Percentiles rank a stretch among this genome's conserved stretches.
phyloP scores from a whole-genome alignment of 1,284 basidiomycete species.

The Ustilago sp. region DNA sequence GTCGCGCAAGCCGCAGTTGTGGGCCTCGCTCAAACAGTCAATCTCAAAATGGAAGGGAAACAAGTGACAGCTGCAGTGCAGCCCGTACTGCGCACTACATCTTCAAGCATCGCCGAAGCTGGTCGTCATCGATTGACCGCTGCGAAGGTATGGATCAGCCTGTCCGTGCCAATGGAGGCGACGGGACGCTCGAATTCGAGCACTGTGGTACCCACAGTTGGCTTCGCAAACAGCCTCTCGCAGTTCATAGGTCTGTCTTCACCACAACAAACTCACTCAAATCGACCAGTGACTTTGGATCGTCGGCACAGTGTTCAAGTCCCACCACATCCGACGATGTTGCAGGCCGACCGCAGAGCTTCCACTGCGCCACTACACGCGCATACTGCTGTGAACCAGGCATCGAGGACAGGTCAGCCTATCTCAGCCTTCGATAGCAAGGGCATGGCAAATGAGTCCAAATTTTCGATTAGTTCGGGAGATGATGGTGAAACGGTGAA shows the following conservation, averaged over 20 bases:
- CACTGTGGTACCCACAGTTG: not conserved
- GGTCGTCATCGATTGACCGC: constrained; percentile 2
- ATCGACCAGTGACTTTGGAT: not conserved
- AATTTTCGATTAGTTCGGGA: not conserved
- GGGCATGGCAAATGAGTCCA: not conserved
- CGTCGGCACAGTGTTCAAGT: constrained; percentile 6
- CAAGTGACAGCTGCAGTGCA: constrained; percentile 21
- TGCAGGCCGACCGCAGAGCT: constrained; percentile 2
- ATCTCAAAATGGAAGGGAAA: constrained; percentile 4
- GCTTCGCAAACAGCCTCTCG: constrained; percentile 3
- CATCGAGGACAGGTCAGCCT: not conserved
- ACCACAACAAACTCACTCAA: not conserved
- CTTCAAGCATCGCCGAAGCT: not conserved
- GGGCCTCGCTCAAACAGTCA: constrained; percentile 23
- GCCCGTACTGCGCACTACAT: constrained; percentile 16
- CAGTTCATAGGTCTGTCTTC: not conserved
- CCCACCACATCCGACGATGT: not conserved
- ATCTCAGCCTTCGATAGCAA: not conserved
- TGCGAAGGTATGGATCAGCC: constrained; percentile 31
- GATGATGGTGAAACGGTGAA: not conserved
- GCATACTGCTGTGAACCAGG: not conserved
- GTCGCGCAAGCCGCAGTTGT: constrained; percentile 30
- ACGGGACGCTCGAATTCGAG: not conserved
- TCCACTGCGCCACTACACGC: not conserved
- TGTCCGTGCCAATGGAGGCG: not conserved